phyloP scores from a whole-genome alignment of 1,284 basidiomycete species.

The Sporisorium iseilematis-ciliati region DNA sequence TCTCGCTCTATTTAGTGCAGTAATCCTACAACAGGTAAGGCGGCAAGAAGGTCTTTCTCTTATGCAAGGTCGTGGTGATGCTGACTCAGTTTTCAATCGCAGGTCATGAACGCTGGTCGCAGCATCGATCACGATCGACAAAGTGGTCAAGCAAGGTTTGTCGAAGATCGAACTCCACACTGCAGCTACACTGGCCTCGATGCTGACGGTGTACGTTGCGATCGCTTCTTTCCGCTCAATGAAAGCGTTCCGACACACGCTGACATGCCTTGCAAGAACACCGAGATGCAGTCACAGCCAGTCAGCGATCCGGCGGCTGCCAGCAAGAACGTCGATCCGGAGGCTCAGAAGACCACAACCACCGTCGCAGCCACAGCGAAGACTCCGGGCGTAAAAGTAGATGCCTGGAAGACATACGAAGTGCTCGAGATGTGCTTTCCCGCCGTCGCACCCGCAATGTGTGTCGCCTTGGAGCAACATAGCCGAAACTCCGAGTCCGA shows the following conservation, averaged over 20 bases:
- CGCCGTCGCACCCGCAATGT: constrained; percentile 26
- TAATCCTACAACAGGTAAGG: constrained; percentile 24
- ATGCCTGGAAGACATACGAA: constrained; percentile 10
- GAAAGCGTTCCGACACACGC: too few species aligned
- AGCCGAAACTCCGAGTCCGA: background rate
- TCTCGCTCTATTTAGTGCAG: constrained; percentile 23
- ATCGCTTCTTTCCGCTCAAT: too few species aligned
- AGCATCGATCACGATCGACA: constrained; percentile 1
- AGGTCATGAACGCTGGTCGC: constrained; percentile 1
- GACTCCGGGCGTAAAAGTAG: background rate
- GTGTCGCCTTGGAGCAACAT: constrained; percentile 7
- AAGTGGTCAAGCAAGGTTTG: constrained; percentile 11
- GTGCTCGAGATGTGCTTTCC: constrained; percentile 25
- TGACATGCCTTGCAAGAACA: too few species aligned
- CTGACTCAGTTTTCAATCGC: background rate
- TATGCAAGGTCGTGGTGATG: background rate
- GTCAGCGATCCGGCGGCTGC: background rate
- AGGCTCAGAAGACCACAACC: background rate
- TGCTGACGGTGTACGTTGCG: background rate
- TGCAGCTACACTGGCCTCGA: background rate
- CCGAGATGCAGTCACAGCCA: background rate
- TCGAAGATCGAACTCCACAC: background rate
- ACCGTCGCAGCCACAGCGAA: background rate
- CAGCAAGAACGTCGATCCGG: background rate
- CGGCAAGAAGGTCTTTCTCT: background rate